Conservation (phyloP, 2,329 filamentous ascomycete genomes). For the Aspergillus sclerotialis region DNA sequence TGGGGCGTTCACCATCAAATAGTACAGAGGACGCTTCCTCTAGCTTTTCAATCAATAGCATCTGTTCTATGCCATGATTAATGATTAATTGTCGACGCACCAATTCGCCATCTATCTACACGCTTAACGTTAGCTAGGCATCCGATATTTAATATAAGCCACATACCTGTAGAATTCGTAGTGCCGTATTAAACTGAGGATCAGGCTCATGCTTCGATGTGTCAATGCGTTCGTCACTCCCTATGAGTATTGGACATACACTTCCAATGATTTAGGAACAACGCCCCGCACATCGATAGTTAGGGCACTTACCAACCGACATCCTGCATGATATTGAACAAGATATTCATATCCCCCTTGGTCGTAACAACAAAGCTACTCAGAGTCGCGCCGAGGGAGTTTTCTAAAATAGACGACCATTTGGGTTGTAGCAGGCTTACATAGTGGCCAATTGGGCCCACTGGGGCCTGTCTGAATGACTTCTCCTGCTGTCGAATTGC, state of each 20-base stretch:
- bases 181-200: slow-evolving; percentile 63
- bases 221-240: slow-evolving; percentile 49
- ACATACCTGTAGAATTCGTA: slow-evolving; percentile 62
- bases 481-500: slow-evolving; percentile 64
- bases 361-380: slow-evolving; percentile 75
- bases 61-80: slow-evolving; percentile 73
- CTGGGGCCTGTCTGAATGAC: slow-evolving; percentile 63
- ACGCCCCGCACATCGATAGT: neutral
- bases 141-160: neutral
- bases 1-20: slow-evolving; percentile 53
- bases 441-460: slow-evolving; percentile 77
- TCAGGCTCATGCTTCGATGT: slow-evolving; percentile 67
- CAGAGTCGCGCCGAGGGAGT: slow-evolving; percentile 60
- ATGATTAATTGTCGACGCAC: slow-evolving; percentile 81
- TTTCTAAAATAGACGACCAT: slow-evolving; percentile 80
- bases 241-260: slow-evolving; percentile 57
- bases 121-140: slow-evolving; percentile 10
- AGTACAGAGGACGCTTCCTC: slow-evolving; percentile 63
- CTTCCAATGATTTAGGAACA: slow-evolving; percentile 22
- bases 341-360: slow-evolving; percentile 64
- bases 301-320: slow-evolving; percentile 41
- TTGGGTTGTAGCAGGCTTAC: slow-evolving; percentile 69
- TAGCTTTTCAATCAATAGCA: slow-evolving; percentile 65
- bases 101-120: slow-evolving; percentile 66
- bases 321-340: slow-evolving; percentile 59